These are phyloP conservation scores for Planoprotostelium fungivorum DNA, from an alignment of 78 protist genomes.

Conservation along the genomic window DNA sequence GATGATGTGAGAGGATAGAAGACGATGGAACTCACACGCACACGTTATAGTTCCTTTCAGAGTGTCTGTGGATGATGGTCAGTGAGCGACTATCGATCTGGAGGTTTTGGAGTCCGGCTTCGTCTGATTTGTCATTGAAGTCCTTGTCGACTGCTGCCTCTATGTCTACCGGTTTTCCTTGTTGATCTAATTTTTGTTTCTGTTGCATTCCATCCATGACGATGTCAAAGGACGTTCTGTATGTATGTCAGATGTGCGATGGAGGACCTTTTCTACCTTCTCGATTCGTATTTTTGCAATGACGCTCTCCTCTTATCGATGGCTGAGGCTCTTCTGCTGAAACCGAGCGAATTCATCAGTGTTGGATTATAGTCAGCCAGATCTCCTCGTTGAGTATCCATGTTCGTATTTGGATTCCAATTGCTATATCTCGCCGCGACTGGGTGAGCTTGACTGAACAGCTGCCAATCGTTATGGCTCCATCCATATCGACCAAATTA, in stretches of 20 bases:
- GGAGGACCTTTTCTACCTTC: neutral
- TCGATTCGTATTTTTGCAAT: neutral
- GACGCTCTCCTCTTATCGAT: neutral
- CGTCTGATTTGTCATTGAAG: neutral
- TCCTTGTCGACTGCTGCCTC: neutral
- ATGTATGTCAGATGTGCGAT: neutral
- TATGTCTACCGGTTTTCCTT: neutral
- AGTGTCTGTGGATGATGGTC: neutral
- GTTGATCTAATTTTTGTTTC: neutral
- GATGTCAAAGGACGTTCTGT: neutral
- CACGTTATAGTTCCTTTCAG: neutral
- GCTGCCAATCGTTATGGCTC: neutral
- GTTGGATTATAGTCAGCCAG: neutral
- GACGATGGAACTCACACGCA: neutral
- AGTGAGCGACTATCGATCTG: neutral
- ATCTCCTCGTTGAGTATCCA: neutral
- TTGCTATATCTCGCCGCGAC: neutral
- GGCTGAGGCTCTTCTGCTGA: neutral
- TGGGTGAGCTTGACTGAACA: neutral
- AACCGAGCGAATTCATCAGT: neutral
- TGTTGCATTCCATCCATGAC: neutral
- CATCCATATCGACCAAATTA: neutral
- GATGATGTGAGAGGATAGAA: neutral
- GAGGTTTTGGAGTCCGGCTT: neutral
- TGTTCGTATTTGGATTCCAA: neutral